Evolutionary conservation across 768 basidiomycete genomes (phyloP), one percentile per base, ranked within the genome.

Genomic region (Suillus decipiens): DNA sequence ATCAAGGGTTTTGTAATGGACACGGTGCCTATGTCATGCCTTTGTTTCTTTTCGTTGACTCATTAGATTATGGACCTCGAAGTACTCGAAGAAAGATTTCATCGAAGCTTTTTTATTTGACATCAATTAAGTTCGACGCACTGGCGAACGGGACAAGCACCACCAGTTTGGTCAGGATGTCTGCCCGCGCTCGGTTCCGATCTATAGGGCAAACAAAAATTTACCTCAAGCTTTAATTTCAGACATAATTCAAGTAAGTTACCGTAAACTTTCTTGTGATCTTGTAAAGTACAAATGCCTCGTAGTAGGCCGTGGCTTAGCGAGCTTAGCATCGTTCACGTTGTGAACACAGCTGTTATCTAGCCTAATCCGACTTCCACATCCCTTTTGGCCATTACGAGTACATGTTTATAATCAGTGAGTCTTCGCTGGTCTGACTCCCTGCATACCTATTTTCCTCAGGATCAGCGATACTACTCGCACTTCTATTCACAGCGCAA

Each of bases 11-110:
- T 19, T 55, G 54, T 56, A 10, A 41, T 41, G 28, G 37, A 28
- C 28, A 39, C n/a, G 34, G 19, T 39, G 37, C 24, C 5, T 24
- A 70, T 79, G 94, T 85, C 17, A 6, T 19, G 28, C 5, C 11
- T 48, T 58, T 43, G 22, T 7, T 33, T 31, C 17, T 19, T 51
- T 33, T 33, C 15, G 5, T 33, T n/a, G 31, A 3, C 48, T 53
- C 8, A 33, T 24, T n/a, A 7, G 9, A n/a, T 56, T 41, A 15
- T 56, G 51, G 31, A 51, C 28, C 11, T 39, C 39, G 19, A 24
- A 48, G 24, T 48, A 28, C 14, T 34, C 51, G 24, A n/a, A 61
- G 10, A 28, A 28, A 28, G 28, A 3, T 28, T 28, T 28, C 28
- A 28, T 28, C 3, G 28, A 28, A 28, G 1, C 28, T 28, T 28